Percentiles rank a stretch among this genome's conserved stretches.
Evolutionary conservation across 2,329 filamentous ascomycete genomes (phyloP).

Genomic region (Colletotrichum lini): DNA sequence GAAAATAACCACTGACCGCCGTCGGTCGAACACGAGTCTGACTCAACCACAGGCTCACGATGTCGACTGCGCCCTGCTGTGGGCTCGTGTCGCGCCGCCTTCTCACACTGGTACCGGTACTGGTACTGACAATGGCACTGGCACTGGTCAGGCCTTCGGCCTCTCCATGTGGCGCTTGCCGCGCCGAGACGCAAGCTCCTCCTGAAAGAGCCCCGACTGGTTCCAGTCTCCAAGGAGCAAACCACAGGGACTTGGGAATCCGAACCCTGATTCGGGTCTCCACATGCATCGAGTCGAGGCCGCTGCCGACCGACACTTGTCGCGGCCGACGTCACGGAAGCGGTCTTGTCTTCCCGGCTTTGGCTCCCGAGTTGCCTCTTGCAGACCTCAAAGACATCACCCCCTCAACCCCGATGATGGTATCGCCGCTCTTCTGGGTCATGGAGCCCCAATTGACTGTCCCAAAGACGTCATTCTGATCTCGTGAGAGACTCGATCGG

Average conservation of each 20-base stretch:
- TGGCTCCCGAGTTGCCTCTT: slow-evolving; percentile 24
- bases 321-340: slow-evolving; percentile 37
- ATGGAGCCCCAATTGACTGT: slow-evolving; percentile 24
- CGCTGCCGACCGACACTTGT: slow-evolving; percentile 27
- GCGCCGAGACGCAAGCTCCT: slow-evolving; percentile 13
- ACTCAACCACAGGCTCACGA: slow-evolving; percentile 20
- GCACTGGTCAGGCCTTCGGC: slow-evolving; percentile 19
- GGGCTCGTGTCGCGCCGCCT: slow-evolving; percentile 28
- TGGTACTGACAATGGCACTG: neutral
- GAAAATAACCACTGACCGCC: slow-evolving; percentile 38
- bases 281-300: slow-evolving; percentile 16
- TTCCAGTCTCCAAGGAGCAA: neutral
- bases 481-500: slow-evolving; percentile 37
- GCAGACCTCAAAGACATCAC: slow-evolving; percentile 21
- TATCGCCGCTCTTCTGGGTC: slow-evolving; percentile 29
- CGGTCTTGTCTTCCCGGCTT: slow-evolving; percentile 23
- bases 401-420: slow-evolving; percentile 16
- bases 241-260: neutral
- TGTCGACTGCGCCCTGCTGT: slow-evolving; percentile 40
- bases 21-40: slow-evolving; percentile 39
- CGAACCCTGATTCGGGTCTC: slow-evolving; percentile 13
- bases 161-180: slow-evolving; percentile 38
- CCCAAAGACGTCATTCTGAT: slow-evolving; percentile 39
- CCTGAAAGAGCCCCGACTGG: slow-evolving; percentile 14
- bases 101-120: slow-evolving; percentile 1